Evolutionary conservation across 2,329 filamentous ascomycete genomes (phyloP), one percentile per base, ranked within the genome.

Genomic region (Lasiodiplodia sp.): DNA sequence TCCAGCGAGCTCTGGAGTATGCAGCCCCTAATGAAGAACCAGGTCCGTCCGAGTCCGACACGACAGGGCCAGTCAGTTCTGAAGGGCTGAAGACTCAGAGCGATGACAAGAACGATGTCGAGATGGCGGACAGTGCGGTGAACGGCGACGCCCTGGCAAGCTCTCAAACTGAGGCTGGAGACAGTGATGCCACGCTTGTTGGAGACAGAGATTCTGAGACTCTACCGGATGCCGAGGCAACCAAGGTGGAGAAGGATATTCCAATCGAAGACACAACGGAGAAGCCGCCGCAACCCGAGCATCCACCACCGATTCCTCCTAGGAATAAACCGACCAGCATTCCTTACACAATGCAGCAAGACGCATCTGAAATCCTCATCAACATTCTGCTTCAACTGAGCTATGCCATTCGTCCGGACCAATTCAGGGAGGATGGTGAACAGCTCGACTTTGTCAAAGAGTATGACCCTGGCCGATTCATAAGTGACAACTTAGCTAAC

Each of bases 341-440:
- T 28, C 86, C 21, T 87, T 93, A 40, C 76, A 75, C 62, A 18
- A 57, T 68, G 60, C 96, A 99, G 76, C 94, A 99, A 80, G 96
- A 99, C 80, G 95, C 97, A 4, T 94, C 94, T 14, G 96, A 99
- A 79, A 95, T 97, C 56, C 94, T 97, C 82, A 93, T 93, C 69
- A 96, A 95, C 74, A 92, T 97, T 31, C 88, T 97, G 69, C 94
- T 95, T 75, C 91, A 96, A 63, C 84, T 97, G n/a, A 92, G 96
- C 75, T 94, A 92, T 65, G 94, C 95, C 2, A 94, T 98, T 75
- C 90, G 87, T 68, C 87, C 93, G 6, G 86, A 86, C n/a, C 87
- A 86, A 3, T 83, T 87, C 40, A 88, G 92, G 68, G 81, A 85
- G 7, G 87, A 90, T 55, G 91, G 91, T 3, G 91, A 96, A 71